Percentiles rank a stretch among this genome's conserved stretches.
These are phyloP conservation scores for Scutellaria barbata DNA, from an alignment of 257 asterid species.

Conservation along the genomic window DNA sequence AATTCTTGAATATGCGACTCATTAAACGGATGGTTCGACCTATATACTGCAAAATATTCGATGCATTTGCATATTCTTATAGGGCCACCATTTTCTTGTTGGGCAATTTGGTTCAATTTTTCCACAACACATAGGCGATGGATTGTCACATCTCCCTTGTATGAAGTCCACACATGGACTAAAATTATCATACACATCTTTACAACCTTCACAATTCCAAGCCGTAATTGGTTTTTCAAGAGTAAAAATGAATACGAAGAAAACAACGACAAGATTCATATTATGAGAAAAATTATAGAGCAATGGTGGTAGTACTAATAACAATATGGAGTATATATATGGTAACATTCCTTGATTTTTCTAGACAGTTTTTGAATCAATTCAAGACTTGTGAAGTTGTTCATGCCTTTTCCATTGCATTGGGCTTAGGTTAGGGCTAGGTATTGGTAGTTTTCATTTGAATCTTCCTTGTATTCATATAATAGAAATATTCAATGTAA, in stretches of 20 bases:
- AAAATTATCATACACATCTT: constrained; percentile 19
- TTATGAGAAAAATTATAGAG: background rate
- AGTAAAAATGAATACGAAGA: background rate
- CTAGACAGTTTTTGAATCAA: background rate
- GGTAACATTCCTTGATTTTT: background rate
- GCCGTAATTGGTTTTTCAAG: constrained; percentile 4
- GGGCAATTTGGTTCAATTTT: background rate
- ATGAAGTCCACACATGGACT: constrained; percentile 24
- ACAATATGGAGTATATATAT: no score
- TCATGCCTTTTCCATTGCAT: constrained; percentile 26
- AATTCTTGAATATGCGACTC: constrained; percentile 35
- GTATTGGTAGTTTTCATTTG: background rate
- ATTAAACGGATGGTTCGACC: background rate
- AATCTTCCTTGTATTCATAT: background rate
- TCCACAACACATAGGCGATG: constrained; percentile 31
- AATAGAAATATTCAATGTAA: background rate
- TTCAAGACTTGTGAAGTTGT: background rate
- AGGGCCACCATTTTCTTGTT: constrained; percentile 22
- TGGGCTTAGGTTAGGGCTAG: background rate
- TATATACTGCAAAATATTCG: constrained; percentile 28
- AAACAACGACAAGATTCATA: constrained; percentile 17
- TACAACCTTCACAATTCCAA: constrained; percentile 20
- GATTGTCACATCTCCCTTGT: constrained; percentile 13
- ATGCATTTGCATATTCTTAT: constrained; percentile 44
- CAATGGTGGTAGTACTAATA: background rate